Percentiles rank a stretch among this genome's conserved stretches.
Evolutionary conservation across 2,329 filamentous ascomycete genomes (phyloP).

Genomic region (Knufia petricola): DNA sequence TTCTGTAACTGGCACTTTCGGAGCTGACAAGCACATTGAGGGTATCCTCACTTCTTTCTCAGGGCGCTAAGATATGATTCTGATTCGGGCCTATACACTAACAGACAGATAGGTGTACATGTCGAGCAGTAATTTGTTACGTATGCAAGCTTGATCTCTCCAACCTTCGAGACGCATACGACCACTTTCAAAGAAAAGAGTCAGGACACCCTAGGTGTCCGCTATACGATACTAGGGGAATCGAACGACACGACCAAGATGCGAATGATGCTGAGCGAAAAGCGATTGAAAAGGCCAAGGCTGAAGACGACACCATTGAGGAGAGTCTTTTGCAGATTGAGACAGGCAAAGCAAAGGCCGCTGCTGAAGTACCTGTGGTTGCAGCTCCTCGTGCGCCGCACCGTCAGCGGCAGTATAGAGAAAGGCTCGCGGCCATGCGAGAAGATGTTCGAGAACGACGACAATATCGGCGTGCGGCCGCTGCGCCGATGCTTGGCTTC

Average conservation of each 20-base stretch:
- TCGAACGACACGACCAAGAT: constrained; percentile 22
- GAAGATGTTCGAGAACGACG: neutral
- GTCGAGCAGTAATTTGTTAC: constrained; percentile 46
- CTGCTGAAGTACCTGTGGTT: neutral
- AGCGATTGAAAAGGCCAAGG: constrained; percentile 25
- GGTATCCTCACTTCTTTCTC: no score
- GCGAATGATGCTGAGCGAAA: constrained; percentile 25
- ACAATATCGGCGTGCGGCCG: neutral
- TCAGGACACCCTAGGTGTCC: no score
- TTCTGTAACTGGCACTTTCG: no score
- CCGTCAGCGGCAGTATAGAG: neutral
- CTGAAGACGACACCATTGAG: constrained; percentile 22
- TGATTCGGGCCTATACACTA: no score
- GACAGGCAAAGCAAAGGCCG: constrained; percentile 8
- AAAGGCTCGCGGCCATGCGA: neutral
- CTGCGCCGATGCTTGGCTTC: neutral
- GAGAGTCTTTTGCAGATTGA: constrained; percentile 18
- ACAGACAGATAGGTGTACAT: constrained; percentile 52
- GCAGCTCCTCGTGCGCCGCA: neutral
- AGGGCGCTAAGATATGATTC: no score
- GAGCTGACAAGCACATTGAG: no score
- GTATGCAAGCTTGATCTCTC: constrained; percentile 54
- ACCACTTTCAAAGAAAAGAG: constrained; percentile 48
- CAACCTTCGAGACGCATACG: constrained; percentile 44
- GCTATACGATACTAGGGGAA: constrained; percentile 51